Conservation (phyloP, 257 asterid genomes). For the Coffea canephora region DNA sequence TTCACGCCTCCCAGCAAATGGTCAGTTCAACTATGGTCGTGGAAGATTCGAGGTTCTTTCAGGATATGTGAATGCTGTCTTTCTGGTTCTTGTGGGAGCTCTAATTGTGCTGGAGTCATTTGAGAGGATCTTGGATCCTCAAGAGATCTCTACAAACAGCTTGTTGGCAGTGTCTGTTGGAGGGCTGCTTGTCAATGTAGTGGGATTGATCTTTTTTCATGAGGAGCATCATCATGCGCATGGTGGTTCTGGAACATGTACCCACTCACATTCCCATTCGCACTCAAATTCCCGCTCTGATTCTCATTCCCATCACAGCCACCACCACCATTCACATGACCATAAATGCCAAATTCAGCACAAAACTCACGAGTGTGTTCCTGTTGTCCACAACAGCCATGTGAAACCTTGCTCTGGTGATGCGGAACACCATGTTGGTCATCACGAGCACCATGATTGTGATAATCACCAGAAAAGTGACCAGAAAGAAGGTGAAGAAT, state of each 20-base stretch:
- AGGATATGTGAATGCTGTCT: conserved; percentile 86
- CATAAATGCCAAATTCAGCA: conserved; percentile 28
- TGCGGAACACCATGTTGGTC: conserved; percentile 18
- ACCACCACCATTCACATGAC: conserved; percentile 26
- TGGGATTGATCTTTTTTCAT: conserved; percentile 88
- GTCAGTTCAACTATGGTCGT: conserved; percentile 85
- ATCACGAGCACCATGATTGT: conserved; percentile 23
- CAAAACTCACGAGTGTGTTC: conserved; percentile 21
- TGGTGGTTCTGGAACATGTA: conserved; percentile 81
- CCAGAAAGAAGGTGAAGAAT: conserved; percentile 6
- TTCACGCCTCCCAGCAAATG: conserved; percentile 85
- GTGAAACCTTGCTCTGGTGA: conserved; percentile 30
- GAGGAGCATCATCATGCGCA: conserved; percentile 99
- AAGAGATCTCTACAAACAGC: conserved; percentile 86
- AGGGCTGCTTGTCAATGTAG: conserved; percentile 83
- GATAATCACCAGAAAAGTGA: background rate
- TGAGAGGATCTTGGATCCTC: conserved; percentile 94
- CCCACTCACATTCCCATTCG: conserved; percentile 53
- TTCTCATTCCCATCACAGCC: conserved; percentile 18
- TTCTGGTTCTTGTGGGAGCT: conserved; percentile 86
- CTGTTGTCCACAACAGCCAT: conserved; percentile 30
- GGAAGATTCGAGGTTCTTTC: conserved; percentile 98
- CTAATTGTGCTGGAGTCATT: conserved; percentile 83
- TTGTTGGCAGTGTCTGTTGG: conserved; percentile 78
- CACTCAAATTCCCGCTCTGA: conserved; percentile 21